These are phyloP conservation scores for Pseudomonodictys pantanalensis DNA, from an alignment of 495 filamentous ascomycete genomes.

Conservation along the genomic window DNA sequence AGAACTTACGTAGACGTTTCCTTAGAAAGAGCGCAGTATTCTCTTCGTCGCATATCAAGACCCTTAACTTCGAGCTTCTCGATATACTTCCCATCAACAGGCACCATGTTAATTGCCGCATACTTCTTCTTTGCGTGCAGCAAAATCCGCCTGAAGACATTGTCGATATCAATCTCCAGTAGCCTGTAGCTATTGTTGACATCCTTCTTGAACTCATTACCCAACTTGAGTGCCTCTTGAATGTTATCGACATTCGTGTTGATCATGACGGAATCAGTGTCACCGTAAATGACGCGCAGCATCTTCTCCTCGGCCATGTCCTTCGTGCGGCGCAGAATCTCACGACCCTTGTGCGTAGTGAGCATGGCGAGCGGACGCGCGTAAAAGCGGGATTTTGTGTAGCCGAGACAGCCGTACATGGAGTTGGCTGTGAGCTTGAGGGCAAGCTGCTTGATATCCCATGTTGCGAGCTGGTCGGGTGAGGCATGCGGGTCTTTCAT, in stretches of 20 bases:
- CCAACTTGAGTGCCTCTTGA: conserved; percentile 83
- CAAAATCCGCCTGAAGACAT: conserved; percentile 88
- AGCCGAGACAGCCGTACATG: conserved; percentile 98
- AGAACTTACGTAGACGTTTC: conserved; percentile 70
- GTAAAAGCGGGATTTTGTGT: conserved; percentile 93
- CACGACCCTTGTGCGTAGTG: conserved; percentile 94
- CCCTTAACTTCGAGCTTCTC: conserved; percentile 98
- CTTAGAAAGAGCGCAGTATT: conserved; percentile 92
- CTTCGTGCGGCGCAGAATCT: conserved; percentile 93
- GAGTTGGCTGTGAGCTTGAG: conserved; percentile 98
- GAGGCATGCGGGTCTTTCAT: conserved; percentile 94
- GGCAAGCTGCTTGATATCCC: conserved; percentile 97
- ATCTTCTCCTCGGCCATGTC: conserved; percentile 85
- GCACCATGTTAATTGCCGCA: conserved; percentile 89
- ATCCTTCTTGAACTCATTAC: conserved; percentile 70
- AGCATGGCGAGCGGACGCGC: conserved; percentile 92
- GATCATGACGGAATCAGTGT: conserved; percentile 99
- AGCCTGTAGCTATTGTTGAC: conserved; percentile 89
- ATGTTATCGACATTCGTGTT: conserved; percentile 96
- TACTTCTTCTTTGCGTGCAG: conserved; percentile 99
- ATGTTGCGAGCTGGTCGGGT: conserved; percentile 81
- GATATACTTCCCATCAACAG: conserved; percentile 81
- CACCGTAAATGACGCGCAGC: conserved; percentile 93
- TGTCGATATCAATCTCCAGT: conserved; percentile 97
- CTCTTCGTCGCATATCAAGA: conserved; percentile 93